Evolutionary conservation across 768 basidiomycete species (phyloP).

Genomic region (Boletus speciosus): DNA sequence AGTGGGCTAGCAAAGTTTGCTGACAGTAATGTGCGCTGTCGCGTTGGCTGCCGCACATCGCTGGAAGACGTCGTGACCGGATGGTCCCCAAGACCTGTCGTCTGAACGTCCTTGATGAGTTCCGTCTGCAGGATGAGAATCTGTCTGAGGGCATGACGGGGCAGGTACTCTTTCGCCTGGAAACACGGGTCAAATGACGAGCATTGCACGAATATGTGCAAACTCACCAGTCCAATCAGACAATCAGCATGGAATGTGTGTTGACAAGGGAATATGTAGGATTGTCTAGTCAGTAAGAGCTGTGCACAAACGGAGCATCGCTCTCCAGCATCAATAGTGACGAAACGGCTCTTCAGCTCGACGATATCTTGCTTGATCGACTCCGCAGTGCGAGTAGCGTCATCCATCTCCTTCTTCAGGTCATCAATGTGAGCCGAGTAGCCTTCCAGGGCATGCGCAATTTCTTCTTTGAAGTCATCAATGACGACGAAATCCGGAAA

Average conservation of each 20-base stretch:
- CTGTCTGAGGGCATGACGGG: conserved; percentile 74
- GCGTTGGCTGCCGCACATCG: conserved; percentile 41
- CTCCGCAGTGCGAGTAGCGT: conserved; percentile 88
- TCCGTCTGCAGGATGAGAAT: conserved; percentile 85
- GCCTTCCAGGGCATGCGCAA: conserved; percentile 90
- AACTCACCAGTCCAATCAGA: conserved; percentile 84
- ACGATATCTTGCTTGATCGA: conserved; percentile 90
- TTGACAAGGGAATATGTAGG: conserved; percentile 98
- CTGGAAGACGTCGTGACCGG: conserved; percentile 31
- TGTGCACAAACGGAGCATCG: conserved; percentile 79
- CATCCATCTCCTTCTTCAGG: conserved; percentile 93
- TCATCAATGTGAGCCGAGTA: conserved; percentile 89
- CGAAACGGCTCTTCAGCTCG: conserved; percentile 81
- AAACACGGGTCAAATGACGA: conserved; percentile 1
- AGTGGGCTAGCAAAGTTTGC: conserved; percentile 62
- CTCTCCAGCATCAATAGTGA: conserved; percentile 86
- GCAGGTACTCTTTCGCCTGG: conserved; percentile 90
- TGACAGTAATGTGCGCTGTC: conserved; percentile 69
- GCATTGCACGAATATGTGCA: background rate
- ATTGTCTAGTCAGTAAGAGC: conserved; percentile 80
- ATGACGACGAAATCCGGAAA: conserved; percentile 99
- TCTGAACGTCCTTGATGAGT: conserved; percentile 57
- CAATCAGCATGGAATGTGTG: conserved; percentile 98
- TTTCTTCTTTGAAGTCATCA: conserved; percentile 99
- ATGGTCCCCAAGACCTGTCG: conserved; percentile 32